Percentiles rank a stretch among this genome's conserved stretches.
These are phyloP conservation scores for Eleusine coracana DNA, from an alignment of 176 grass and related monocot genomes.

Conservation along the genomic window DNA sequence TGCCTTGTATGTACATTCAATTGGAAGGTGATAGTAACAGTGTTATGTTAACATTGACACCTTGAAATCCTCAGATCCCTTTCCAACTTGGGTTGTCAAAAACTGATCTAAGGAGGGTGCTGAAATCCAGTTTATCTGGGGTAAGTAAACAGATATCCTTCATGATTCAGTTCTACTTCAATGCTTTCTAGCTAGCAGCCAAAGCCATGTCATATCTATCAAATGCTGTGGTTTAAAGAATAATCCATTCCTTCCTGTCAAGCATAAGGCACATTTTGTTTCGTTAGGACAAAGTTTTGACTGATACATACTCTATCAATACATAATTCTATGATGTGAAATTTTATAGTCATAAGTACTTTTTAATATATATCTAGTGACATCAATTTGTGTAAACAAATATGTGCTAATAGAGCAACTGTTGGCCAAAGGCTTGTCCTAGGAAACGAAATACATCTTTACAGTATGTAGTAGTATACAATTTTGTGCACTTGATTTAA, in stretches of 20 bases:
- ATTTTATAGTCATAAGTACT: not conserved
- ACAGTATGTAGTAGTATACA: not conserved
- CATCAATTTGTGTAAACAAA: not conserved
- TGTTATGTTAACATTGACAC: slow-evolving; percentile 12
- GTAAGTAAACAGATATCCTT: slow-evolving; percentile 58
- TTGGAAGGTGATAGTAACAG: slow-evolving; percentile 16
- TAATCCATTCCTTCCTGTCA: not conserved
- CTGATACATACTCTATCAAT: not conserved
- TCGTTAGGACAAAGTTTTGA: not conserved
- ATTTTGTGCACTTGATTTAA: not conserved
- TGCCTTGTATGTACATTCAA: not conserved
- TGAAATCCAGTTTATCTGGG: slow-evolving; percentile 86
- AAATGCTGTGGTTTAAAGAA: not conserved
- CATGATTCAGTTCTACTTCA: slow-evolving; percentile 5
- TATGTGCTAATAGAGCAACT: not conserved
- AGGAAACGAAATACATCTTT: not conserved
- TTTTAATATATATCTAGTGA: too few species aligned
- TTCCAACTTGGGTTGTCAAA: slow-evolving; percentile 90
- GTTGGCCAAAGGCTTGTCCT: not conserved
- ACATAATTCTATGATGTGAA: not conserved
- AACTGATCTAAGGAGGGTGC: slow-evolving; percentile 88
- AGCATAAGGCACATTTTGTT: not conserved
- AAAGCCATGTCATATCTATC: slow-evolving; percentile 5
- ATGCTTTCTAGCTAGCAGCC: slow-evolving; percentile 21
- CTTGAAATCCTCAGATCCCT: slow-evolving; percentile 72